Evolutionary conservation across 2,329 filamentous ascomycete genomes (phyloP), one percentile per base, ranked within the genome.

Genomic region (Aspergillus amoenus): DNA sequence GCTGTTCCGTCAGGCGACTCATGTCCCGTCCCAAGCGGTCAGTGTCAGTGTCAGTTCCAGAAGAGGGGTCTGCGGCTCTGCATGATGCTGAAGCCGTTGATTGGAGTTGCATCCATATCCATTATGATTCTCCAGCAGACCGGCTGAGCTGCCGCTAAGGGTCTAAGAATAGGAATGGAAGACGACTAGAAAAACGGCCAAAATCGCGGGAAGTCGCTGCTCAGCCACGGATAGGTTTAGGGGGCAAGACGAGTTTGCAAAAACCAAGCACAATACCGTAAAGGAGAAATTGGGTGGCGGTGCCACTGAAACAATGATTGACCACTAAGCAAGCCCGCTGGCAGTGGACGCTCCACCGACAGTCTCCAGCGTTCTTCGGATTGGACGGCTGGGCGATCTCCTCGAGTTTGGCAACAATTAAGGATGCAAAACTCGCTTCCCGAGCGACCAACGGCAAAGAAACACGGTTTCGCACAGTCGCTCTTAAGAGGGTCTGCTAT

Each of bases 381-480:
- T 57, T 57, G 12, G 17, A 21, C 7, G 13, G 5, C 3, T 27
- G 21, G 17, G 8, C 27, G 9, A 47, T 56, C 50, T 40, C 40
- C 32, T 44, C 39, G 44, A 57, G 52, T 57, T 61, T 62, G 57
- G 58, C 60, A 57, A 42, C 40, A 58, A 55, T 58, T 61, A 64
- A 57, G 56, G 56, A 61, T 64, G 53, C 56, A 46, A 47, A 22
- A 52, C 57, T 61, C 58, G 61, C 52, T 46, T 51, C 30, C 30
- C 24, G 34, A 44, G 30, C 52, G 56, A 61, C 61, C 64, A 65
- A 65, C 56, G 22, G 57, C 22, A 42, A 57, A 48, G 58, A 55
- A 59, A 63, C 62, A 65, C 64, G 53, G 59, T 50, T 47, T 52
- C 40, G 44, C 51, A 41, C 43, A 15, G 22, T 11, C 8, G 9